phyloP scores from a whole-genome alignment of 352 stramenopile species.

The Aphanomyces cochlioides region DNA sequence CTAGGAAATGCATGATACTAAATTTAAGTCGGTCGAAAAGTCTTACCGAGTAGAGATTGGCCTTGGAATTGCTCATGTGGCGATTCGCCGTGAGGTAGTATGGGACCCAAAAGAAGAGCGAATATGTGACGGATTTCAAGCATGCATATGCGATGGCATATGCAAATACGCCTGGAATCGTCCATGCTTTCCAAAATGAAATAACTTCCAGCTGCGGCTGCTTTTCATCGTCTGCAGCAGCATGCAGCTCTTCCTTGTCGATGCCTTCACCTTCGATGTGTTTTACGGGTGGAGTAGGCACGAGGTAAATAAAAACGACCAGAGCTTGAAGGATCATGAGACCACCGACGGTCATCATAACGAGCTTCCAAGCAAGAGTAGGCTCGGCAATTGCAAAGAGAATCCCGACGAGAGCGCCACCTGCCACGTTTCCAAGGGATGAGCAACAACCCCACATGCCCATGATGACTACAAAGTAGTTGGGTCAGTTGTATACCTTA shows the following conservation, averaged over 20 bases:
- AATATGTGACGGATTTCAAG: constrained; percentile 36
- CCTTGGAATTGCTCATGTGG: constrained; percentile 15
- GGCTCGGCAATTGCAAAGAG: constrained; percentile 20
- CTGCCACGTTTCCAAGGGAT: constrained; percentile 36
- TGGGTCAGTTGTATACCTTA: background rate
- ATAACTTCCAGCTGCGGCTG: background rate
- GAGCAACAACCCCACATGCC: constrained; percentile 35
- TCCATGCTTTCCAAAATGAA: constrained; percentile 23
- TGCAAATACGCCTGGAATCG: constrained; percentile 31
- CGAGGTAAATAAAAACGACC: constrained; percentile 24
- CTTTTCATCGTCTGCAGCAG: background rate
- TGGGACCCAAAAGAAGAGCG: constrained; percentile 35
- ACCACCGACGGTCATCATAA: constrained; percentile 19
- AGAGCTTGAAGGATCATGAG: constrained; percentile 27
- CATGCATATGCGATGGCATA: constrained; percentile 36
- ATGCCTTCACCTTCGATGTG: background rate
- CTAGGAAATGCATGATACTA: background rate
- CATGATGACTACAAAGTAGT: constrained; percentile 32
- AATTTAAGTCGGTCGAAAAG: constrained; percentile 33
- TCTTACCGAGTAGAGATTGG: constrained; percentile 21
- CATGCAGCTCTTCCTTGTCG: background rate
- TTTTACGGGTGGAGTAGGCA: constrained; percentile 17
- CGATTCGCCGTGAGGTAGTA: constrained; percentile 30
- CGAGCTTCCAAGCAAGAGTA: constrained; percentile 29
- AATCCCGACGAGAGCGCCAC: constrained; percentile 26